Base-by-base conservation (phyloP, 495 filamentous ascomycete genomes). In the Neurospora hispaniola region DNA sequence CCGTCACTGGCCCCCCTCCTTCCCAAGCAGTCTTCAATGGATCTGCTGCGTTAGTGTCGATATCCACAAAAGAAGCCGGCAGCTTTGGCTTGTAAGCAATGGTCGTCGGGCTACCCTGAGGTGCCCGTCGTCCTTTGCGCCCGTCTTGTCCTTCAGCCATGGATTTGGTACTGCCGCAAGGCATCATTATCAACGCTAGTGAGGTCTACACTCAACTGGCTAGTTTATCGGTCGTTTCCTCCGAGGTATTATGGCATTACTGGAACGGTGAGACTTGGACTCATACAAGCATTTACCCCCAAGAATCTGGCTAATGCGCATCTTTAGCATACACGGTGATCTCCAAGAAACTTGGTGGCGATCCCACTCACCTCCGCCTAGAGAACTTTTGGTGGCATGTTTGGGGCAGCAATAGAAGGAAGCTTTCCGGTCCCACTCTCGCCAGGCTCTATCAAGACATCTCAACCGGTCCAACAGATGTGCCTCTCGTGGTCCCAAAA, bases 301-400 rank as follows among this genome's bases (percentile, higher is more conserved):
- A 38, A 11, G 42, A 38, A 69, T 35, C 31, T 54, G 3, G 68
- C 76, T 80, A 69, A 77, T 71, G 39, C 23, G 6, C n/a, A 11
- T 70, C 42, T 41, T 20, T 75, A 88, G 86, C 84, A 31, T 88
- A 87, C 71, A 84, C 85, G 4, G 87, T 85, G 11, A 87, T 84
- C 1, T 84, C 83, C 23, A 81, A 84, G 70, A 79, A 81, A 71
- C 80, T 87, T 43, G 76, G 82, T 69, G 54, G 54, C 6, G 86
- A 88, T 76, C 86, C 86, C 42, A 87, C 83, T 16, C 85, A 86
- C 2, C 81, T 82, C 46, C 85, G 86, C 35, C 77, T 87, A 46
- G 85, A 88, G 76, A 85, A 87, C 71, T 87, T 86, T 68, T 88
- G 86, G 86, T 87, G 86, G 82, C 86, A 86, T 70, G 85, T 88